These are phyloP conservation scores for Haplosporangium gracile DNA, from an alignment of 192 early-diverging fungal species.

Conservation along the genomic window DNA sequence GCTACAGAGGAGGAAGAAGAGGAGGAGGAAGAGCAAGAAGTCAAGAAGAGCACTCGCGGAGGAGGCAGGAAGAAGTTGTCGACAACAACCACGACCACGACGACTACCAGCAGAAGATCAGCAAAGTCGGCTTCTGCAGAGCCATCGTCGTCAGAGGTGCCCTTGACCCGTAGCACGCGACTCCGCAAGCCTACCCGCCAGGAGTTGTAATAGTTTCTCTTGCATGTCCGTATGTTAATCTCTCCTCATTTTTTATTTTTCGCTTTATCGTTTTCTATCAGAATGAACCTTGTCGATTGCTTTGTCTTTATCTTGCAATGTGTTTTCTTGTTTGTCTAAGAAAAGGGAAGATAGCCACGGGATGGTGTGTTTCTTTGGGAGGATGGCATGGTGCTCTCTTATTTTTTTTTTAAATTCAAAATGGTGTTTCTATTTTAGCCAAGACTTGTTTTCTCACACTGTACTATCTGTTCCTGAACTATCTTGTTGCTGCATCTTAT, in stretches of 20 bases:
- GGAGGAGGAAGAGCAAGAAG: constrained; percentile 11
- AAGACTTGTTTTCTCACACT: neutral
- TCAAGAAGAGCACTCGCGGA: constrained; percentile 29
- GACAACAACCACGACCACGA: neutral
- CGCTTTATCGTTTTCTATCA: neutral
- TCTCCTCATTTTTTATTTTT: neutral
- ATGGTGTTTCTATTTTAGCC: constrained; percentile 8
- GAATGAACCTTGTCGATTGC: too few relatives aligned
- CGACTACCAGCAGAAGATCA: constrained; percentile 3
- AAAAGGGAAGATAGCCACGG: neutral
- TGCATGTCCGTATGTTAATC: neutral
- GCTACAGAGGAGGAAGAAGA: constrained; percentile 15
- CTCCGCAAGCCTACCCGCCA: constrained; percentile 30
- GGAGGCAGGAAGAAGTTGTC: constrained; percentile 29
- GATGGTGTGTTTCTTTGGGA: neutral
- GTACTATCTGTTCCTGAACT: neutral
- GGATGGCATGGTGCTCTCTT: neutral
- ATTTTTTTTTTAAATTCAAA: neutral
- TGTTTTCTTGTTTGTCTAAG: neutral
- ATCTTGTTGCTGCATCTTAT: too few relatives aligned
- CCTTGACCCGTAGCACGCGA: constrained; percentile 22
- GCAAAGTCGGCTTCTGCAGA: neutral
- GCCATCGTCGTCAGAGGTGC: neutral
- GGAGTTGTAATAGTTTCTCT: constrained; percentile 22
- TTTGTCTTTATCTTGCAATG: neutral